Percentiles rank a stretch among this genome's conserved stretches.
Conservation (phyloP, 2,329 filamentous ascomycete genomes). For the Trichoderma hamatum region DNA sequence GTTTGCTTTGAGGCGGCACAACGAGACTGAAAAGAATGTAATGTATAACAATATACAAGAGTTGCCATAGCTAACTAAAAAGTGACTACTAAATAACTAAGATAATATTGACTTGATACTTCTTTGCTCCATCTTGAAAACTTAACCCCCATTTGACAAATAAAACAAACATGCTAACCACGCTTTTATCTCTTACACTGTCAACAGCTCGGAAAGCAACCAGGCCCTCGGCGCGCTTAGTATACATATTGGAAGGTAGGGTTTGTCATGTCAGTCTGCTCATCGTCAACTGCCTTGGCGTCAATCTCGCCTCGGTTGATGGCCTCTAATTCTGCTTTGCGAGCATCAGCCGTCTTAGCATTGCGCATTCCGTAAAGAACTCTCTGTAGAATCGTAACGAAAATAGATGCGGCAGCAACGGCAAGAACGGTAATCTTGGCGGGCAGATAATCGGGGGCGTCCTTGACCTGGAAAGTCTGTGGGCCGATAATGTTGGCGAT, state of each 20-base stretch:
- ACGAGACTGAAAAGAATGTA: background rate
- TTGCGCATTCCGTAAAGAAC: conserved; percentile 40
- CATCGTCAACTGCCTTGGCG: conserved; percentile 29
- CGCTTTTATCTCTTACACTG: background rate
- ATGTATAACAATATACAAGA: conserved; percentile 8
- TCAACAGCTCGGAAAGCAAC: conserved; percentile 1
- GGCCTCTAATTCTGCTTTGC: conserved; percentile 33
- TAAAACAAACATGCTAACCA: background rate
- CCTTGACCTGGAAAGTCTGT: conserved; percentile 41
- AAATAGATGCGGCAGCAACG: conserved; percentile 42
- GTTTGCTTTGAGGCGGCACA: background rate
- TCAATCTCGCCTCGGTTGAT: conserved; percentile 39
- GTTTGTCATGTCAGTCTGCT: conserved; percentile 43
- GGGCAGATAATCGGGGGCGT: conserved; percentile 53
- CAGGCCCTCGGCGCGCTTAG: conserved; percentile 19
- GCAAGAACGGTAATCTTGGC: conserved; percentile 55
- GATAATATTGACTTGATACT: background rate
- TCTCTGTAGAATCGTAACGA: conserved; percentile 40
- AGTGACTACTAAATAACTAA: background rate
- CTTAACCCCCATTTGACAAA: background rate
- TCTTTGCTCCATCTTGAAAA: conserved; percentile 1
- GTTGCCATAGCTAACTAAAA: conserved; percentile 8
- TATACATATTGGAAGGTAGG: conserved; percentile 33
- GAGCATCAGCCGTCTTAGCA: conserved; percentile 46
- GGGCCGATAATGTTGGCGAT: conserved; percentile 47